phyloP scores from a whole-genome alignment of 2,329 filamentous ascomycete species.

The Ophiostoma novo-ulmi region DNA sequence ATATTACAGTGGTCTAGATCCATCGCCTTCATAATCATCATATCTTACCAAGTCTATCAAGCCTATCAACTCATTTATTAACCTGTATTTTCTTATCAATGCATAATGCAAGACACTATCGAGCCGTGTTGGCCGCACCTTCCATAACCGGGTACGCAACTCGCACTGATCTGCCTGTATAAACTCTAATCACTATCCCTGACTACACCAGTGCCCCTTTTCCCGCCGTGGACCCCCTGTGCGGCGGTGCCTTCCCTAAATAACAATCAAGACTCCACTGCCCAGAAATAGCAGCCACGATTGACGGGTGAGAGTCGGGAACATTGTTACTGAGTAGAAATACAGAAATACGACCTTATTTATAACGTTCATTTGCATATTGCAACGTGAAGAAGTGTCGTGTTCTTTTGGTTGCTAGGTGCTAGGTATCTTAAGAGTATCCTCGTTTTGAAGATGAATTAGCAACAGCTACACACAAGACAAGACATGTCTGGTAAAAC shows the following conservation, averaged over 20 bases:
- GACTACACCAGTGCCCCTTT: neutral
- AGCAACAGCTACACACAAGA: neutral
- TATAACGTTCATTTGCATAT: neutral
- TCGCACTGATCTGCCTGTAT: neutral
- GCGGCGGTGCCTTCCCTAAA: slow-evolving; percentile 21
- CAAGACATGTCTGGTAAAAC: neutral
- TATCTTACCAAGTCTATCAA: neutral
- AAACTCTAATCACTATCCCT: neutral
- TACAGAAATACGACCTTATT: neutral
- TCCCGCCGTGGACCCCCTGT: slow-evolving; percentile 11
- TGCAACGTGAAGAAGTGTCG: neutral
- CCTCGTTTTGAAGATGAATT: too few relatives aligned
- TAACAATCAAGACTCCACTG: slow-evolving; percentile 13
- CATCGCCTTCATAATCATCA: neutral
- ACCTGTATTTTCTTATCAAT: neutral
- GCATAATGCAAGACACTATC: neutral
- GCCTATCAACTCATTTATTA: neutral
- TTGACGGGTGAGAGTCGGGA: neutral
- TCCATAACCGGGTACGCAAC: neutral
- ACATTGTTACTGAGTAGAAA: neutral
- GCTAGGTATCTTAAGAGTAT: too few relatives aligned
- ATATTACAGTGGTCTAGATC: neutral
- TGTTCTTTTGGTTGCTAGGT: neutral
- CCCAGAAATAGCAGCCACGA: slow-evolving; percentile 15
- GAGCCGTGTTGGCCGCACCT: neutral